phyloP scores from a whole-genome alignment of 257 asterid species.

The Fraxinus quadrangulata region DNA sequence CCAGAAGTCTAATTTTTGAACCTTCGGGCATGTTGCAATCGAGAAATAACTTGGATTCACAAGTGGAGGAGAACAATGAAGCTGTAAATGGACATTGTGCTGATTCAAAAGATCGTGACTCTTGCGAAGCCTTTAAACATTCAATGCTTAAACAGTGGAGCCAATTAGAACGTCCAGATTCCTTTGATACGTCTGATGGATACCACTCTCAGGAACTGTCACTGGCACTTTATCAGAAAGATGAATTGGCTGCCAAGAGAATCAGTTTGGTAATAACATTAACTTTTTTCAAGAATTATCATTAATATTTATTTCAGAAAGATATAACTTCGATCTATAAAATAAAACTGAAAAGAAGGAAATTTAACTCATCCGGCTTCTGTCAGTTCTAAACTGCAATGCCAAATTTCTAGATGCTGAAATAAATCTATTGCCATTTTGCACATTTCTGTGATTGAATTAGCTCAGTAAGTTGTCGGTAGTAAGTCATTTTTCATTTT shows the following conservation, averaged over 20 bases:
- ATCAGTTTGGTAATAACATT: conserved; percentile 55
- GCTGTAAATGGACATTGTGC: conserved; percentile 36
- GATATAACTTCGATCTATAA: not conserved
- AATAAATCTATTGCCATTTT: not conserved
- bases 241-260: conserved; percentile 64
- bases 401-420: not conserved
- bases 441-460: too few species aligned
- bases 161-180: conserved; percentile 72
- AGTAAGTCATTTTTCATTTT: not conserved
- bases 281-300: conserved; percentile 7
- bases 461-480: not conserved
- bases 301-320: conserved; percentile 4
- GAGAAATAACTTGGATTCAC: conserved; percentile 56
- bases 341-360: not conserved
- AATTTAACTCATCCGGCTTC: not conserved
- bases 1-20: conserved; percentile 80
- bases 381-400: not conserved
- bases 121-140: conserved; percentile 48
- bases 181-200: conserved; percentile 71
- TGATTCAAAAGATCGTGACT: conserved; percentile 45
- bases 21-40: conserved; percentile 55
- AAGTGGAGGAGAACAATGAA: conserved; percentile 50
- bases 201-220: conserved; percentile 93
- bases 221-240: conserved; percentile 61
- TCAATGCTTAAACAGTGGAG: conserved; percentile 69